phyloP scores from a whole-genome alignment of 192 early-diverging fungal genomes.

The Backusella tarrabulga region DNA sequence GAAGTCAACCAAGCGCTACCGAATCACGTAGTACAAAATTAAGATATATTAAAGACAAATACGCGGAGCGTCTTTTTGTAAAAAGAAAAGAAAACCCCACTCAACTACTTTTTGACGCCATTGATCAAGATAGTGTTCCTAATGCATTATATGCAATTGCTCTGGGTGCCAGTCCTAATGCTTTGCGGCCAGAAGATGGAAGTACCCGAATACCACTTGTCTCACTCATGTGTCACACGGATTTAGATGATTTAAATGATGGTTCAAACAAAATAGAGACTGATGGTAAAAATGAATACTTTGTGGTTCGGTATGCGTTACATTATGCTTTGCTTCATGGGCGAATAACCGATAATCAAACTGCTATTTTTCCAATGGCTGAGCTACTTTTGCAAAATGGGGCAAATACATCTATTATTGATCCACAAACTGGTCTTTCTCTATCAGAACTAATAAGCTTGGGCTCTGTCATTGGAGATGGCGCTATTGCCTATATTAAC shows the following conservation, averaged over 20 bases:
- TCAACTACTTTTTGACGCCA: conserved; percentile 24
- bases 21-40: conserved; percentile 55
- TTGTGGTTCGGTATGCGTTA: neutral
- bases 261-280: neutral
- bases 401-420: conserved; percentile 30
- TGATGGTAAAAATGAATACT: neutral
- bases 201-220: neutral
- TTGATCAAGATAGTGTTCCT: conserved; percentile 38
- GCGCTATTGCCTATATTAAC: conserved; percentile 29
- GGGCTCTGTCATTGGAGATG: conserved; percentile 15
- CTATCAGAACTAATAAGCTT: conserved; percentile 19
- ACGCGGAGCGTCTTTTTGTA: conserved; percentile 54
- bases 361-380: conserved; percentile 46
- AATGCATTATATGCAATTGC: conserved; percentile 43
- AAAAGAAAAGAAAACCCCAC: neutral
- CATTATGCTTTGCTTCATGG: conserved; percentile 15
- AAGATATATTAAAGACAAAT: conserved; percentile 59
- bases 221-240: neutral
- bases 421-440: conserved; percentile 13
- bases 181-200: conserved; percentile 25
- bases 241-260: neutral
- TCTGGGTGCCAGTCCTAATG: conserved; percentile 44
- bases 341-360: neutral
- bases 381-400: conserved; percentile 67
- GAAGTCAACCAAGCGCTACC: conserved; percentile 30